Conservation (phyloP, 495 filamentous ascomycete genomes). For the Podospora pseudopauciseta region DNA sequence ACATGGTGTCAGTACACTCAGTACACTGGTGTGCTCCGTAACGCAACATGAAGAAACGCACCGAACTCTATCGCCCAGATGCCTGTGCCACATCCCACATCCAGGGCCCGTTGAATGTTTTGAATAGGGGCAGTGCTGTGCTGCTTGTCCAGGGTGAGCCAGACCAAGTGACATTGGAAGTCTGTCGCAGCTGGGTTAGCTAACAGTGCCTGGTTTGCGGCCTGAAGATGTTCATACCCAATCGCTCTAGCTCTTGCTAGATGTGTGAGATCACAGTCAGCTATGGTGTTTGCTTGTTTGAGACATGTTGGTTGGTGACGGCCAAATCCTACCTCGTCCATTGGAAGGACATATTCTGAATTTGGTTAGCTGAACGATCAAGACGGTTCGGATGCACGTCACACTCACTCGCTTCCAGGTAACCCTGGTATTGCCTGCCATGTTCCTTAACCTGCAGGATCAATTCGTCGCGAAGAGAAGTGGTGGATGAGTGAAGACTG, state of each 20-base stretch:
- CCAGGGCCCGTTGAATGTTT: constrained; percentile 8
- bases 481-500: constrained; percentile 17
- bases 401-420: constrained; percentile 16
- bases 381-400: not conserved
- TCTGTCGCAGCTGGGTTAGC: constrained; percentile 5
- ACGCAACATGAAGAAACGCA: not conserved
- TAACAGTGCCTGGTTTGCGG: not conserved
- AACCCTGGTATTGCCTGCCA: constrained; percentile 15
- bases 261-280: not conserved
- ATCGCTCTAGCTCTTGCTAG: constrained; percentile 18
- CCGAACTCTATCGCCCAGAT: constrained; percentile 19
- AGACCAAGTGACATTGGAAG: constrained; percentile 19
- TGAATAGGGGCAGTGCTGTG: constrained; percentile 10
- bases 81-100: constrained; percentile 18
- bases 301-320: not conserved
- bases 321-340: constrained; percentile 14
- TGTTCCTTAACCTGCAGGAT: constrained; percentile 15
- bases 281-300: not conserved
- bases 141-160: constrained; percentile 18
- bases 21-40: not conserved
- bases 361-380: not conserved
- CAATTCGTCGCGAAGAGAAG: constrained; percentile 15
- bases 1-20: not conserved
- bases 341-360: constrained; percentile 18
- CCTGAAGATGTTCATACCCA: not conserved